These are phyloP conservation scores for Leishmania amazonensis DNA, from an alignment of 208 protist genomes.

Conservation along the genomic window DNA sequence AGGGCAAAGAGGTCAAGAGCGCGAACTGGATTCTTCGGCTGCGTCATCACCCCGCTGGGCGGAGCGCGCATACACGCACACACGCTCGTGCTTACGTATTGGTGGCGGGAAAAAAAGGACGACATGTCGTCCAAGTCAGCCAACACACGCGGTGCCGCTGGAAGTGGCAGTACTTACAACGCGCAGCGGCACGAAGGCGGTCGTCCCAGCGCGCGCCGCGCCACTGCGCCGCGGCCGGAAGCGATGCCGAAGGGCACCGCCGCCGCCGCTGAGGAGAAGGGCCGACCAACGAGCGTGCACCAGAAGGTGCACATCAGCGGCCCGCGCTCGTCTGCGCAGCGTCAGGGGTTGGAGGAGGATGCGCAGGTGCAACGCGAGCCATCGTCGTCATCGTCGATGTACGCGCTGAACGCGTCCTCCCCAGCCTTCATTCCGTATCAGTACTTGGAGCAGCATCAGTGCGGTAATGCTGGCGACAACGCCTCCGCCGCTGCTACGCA, in stretches of 20 bases:
- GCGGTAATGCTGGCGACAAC: slow-evolving; percentile 6
- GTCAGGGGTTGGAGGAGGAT: slow-evolving; percentile 2
- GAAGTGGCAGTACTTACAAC: not conserved
- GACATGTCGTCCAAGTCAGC: not conserved
- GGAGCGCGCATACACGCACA: not conserved
- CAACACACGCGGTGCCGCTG: not conserved
- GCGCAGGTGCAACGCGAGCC: not conserved
- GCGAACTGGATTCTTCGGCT: not conserved
- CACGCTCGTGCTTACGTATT: not conserved
- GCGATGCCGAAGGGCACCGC: not conserved
- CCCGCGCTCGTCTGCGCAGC: not conserved
- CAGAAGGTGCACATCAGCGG: not conserved
- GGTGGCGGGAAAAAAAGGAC: not conserved
- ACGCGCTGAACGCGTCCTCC: slow-evolving; percentile 19
- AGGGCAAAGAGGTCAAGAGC: not conserved
- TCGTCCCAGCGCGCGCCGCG: slow-evolving; percentile 1
- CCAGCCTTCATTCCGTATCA: slow-evolving; percentile 25
- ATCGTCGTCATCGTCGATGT: not conserved
- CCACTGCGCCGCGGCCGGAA: slow-evolving; percentile 1
- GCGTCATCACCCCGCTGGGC: not conserved
- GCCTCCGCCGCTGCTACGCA: not conserved
- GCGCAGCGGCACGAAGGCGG: not conserved
- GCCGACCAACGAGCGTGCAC: not conserved
- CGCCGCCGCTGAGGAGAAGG: not conserved
- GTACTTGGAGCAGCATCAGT: slow-evolving; percentile 1